Conservation (phyloP, 2,329 filamentous ascomycete species). For the Ophiocordyceps unilateralis region DNA sequence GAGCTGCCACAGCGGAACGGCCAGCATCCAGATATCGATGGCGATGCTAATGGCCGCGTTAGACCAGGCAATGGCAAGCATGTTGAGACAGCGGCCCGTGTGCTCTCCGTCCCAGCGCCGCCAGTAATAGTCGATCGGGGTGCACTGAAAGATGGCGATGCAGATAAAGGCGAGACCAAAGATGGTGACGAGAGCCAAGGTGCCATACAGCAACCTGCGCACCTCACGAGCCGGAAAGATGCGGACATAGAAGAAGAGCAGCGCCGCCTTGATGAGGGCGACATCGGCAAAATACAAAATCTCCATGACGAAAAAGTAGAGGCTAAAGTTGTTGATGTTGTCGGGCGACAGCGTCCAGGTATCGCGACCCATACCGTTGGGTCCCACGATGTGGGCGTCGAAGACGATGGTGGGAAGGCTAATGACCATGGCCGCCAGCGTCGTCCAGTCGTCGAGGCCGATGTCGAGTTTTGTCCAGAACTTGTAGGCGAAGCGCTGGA, state of each 20-base stretch:
- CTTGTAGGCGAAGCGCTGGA: constrained; percentile 21
- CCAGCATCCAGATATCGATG: constrained; percentile 34
- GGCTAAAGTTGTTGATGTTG: constrained; percentile 24
- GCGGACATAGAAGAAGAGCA: constrained; percentile 37
- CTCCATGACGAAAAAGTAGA: constrained; percentile 24
- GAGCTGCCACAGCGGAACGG: constrained; percentile 29
- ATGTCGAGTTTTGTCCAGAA: constrained; percentile 16
- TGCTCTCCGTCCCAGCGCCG: constrained; percentile 29
- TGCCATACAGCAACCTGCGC: constrained; percentile 23
- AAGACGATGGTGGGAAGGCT: constrained; percentile 15
- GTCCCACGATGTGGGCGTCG: constrained; percentile 12
- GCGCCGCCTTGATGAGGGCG: constrained; percentile 29
- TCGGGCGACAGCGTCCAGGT: constrained; percentile 28
- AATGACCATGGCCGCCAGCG: constrained; percentile 10
- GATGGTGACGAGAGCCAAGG: constrained; percentile 19
- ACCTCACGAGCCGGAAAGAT: constrained; percentile 28
- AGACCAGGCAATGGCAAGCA: constrained; percentile 31
- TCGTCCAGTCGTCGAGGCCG: constrained; percentile 21
- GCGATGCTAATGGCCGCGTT: constrained; percentile 34
- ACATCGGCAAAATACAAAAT: constrained; percentile 28
- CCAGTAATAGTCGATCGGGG: constrained; percentile 35
- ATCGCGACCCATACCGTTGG: constrained; percentile 29
- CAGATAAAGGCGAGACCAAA: constrained; percentile 25
- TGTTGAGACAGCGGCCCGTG: constrained; percentile 28
- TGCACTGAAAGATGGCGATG: constrained; percentile 30